Evolutionary conservation across 2,329 filamentous ascomycete genomes (phyloP), one percentile per base, ranked within the genome.

Genomic region (Beauveria pseudobassiana): DNA sequence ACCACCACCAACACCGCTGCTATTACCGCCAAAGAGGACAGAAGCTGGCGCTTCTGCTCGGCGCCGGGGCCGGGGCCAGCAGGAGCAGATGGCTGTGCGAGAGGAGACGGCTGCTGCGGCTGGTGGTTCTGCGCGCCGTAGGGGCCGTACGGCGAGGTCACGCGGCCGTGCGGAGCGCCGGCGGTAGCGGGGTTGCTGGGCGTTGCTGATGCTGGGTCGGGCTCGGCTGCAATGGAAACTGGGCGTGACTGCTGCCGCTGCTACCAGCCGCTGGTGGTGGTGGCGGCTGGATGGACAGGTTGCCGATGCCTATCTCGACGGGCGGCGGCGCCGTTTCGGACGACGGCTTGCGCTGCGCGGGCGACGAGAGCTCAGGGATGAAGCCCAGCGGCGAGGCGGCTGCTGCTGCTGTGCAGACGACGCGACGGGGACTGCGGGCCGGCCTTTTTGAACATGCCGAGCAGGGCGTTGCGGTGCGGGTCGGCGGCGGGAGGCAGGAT

Each of bases 21-120:
- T 34, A 18, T 20, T 20, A 18, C 24, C 20, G 22, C 82, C 81
- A 68, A 90, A 89, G 1, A 90, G 79, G 86, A 88, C 14, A 90
- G 76, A 4, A 82, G 73, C 61, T 76, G 74, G 50, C 76, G 75
- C 64, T 71, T 76, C 59, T 82, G 79, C 46, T 76, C 82, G 22
- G 63, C 72, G 68, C 62, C 68, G 28, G 22, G 6, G 9, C 59
- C 22, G 43, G 42, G 3, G 12, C 12, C 34, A 38, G 34, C 28
- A 6, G 38, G 56, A 16, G 22, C 46, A 14, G 45, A 34, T 3
- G 30, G 59, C 34, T 57, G 46, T 12, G 55, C 55, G 34, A 46
- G 49, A 6, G 48, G 61, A 18, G 61, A 52, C 22, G 54, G 49
- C 64, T 75, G 60, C 60, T 62, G 60, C 10, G 52, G 48, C 38